Conservation (phyloP, 1,139 yeast species). For the Meyerozyma guilliermondii region DNA sequence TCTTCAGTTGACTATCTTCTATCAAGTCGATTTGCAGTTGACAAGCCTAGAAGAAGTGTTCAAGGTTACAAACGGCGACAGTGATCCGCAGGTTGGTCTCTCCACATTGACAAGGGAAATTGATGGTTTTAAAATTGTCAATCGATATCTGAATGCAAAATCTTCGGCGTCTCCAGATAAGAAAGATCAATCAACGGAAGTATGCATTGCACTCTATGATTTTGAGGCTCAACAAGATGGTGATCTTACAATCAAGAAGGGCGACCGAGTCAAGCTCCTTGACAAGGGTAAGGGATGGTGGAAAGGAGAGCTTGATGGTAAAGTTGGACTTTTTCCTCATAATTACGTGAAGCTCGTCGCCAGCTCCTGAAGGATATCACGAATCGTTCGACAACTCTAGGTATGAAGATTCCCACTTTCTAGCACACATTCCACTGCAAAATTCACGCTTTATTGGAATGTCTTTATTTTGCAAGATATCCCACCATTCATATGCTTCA, state of each 20-base stretch:
- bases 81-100: not conserved
- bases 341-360: conserved; percentile 37
- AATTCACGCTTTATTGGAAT: conserved; percentile 43
- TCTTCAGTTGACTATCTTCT: conserved; percentile 23
- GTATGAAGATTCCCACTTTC: conserved; percentile 16
- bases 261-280: conserved; percentile 44
- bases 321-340: conserved; percentile 49
- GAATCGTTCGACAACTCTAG: not conserved
- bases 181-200: not conserved
- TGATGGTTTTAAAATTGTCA: not conserved
- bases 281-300: conserved; percentile 52
- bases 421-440: conserved; percentile 40
- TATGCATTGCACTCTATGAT: conserved; percentile 28
- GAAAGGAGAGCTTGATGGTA: conserved; percentile 50
- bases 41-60: not conserved
- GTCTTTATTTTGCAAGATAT: conserved; percentile 32
- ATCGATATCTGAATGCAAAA: not conserved
- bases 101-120: not conserved
- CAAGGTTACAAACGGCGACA: not conserved
- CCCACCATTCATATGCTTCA: conserved; percentile 60
- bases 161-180: conserved; percentile 4
- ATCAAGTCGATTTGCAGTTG: conserved; percentile 16
- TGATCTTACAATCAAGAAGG: conserved; percentile 46
- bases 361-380: not conserved
- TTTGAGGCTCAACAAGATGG: conserved; percentile 30